phyloP scores from a whole-genome alignment of 2,329 filamentous ascomycete species.

The Penicillium sp. region DNA sequence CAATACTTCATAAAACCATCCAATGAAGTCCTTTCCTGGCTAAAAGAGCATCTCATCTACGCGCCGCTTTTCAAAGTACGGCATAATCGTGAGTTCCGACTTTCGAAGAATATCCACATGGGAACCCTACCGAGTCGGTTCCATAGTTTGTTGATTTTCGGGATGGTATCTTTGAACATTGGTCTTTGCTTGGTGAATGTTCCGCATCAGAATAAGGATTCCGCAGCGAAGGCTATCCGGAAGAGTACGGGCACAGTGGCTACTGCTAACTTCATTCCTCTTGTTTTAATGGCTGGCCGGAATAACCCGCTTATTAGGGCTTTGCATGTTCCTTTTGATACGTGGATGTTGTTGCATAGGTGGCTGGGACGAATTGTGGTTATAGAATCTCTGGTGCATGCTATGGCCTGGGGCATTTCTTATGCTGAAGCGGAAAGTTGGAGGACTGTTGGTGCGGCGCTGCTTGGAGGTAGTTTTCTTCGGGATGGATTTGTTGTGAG shows the following conservation, averaged over 20 bases:
- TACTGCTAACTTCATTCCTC: slow-evolving; percentile 46
- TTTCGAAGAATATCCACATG: slow-evolving; percentile 46
- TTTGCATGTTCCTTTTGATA: slow-evolving; percentile 46
- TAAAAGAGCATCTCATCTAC: slow-evolving; percentile 67
- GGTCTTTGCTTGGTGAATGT: slow-evolving; percentile 53
- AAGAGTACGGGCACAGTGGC: slow-evolving; percentile 46
- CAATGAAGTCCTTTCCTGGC: slow-evolving; percentile 56
- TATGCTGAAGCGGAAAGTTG: slow-evolving; percentile 53
- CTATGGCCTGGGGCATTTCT: slow-evolving; percentile 71
- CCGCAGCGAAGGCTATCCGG: slow-evolving; percentile 42
- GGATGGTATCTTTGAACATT: slow-evolving; percentile 46
- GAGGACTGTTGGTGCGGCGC: slow-evolving; percentile 29
- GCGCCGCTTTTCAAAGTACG: slow-evolving; percentile 46
- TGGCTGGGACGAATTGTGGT: slow-evolving; percentile 76
- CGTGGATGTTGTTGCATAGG: slow-evolving; percentile 65
- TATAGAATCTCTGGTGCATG: slow-evolving; percentile 68
- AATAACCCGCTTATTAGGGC: slow-evolving; percentile 46
- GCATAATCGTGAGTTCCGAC: slow-evolving; percentile 47
- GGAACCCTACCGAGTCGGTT: slow-evolving; percentile 50
- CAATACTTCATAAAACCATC: slow-evolving; percentile 69
- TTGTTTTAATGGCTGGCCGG: slow-evolving; percentile 44
- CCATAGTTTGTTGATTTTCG: slow-evolving; percentile 43
- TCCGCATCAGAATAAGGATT: slow-evolving; percentile 38
- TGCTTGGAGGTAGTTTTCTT: slow-evolving; percentile 37
- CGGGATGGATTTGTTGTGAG: slow-evolving; percentile 45